A percentile compares a stretch with the other conserved stretches of the same genome.
Evolutionary conservation across 192 early-diverging fungal species (phyloP).

Genomic region (Coemansia furcata): DNA sequence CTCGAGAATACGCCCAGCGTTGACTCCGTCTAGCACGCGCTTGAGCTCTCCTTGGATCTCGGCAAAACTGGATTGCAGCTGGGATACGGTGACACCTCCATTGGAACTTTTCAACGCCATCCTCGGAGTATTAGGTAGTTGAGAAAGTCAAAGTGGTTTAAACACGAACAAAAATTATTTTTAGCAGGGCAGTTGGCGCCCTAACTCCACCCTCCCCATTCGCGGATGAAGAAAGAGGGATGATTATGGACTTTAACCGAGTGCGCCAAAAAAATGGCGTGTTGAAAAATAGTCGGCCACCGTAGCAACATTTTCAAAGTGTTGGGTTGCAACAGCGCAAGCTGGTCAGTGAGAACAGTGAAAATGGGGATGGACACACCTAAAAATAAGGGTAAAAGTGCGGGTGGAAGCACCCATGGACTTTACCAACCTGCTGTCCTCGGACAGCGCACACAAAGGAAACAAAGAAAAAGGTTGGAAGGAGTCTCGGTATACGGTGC

Average conservation of each 20-base stretch:
- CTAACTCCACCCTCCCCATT: neutral
- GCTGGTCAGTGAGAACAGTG: no score
- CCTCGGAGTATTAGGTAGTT: neutral
- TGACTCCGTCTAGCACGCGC: slow-evolving; percentile 62
- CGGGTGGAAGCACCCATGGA: no score
- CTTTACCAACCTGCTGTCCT: no score
- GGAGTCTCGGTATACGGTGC: no score
- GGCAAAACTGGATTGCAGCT: slow-evolving; percentile 47
- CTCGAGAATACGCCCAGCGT: slow-evolving; percentile 58
- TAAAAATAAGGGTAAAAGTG: no score
- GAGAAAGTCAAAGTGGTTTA: neutral
- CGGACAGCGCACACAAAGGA: no score
- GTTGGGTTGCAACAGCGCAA: no score
- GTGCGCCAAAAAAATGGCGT: neutral
- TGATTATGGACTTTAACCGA: neutral
- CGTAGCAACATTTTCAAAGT: neutral
- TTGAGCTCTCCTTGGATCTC: slow-evolving; percentile 66
- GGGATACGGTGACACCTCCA: slow-evolving; percentile 28
- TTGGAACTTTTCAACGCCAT: slow-evolving; percentile 1
- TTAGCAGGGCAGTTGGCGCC: neutral
- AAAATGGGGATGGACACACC: no score
- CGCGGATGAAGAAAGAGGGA: neutral
- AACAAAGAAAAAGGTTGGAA: no score
- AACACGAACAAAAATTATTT: neutral
- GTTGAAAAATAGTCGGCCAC: neutral